A percentile compares a stretch with the other conserved stretches of the same genome.
These are phyloP conservation scores for Zopfochytrium polystomum DNA, from an alignment of 371 early-diverging fungal species.

Conservation along the genomic window DNA sequence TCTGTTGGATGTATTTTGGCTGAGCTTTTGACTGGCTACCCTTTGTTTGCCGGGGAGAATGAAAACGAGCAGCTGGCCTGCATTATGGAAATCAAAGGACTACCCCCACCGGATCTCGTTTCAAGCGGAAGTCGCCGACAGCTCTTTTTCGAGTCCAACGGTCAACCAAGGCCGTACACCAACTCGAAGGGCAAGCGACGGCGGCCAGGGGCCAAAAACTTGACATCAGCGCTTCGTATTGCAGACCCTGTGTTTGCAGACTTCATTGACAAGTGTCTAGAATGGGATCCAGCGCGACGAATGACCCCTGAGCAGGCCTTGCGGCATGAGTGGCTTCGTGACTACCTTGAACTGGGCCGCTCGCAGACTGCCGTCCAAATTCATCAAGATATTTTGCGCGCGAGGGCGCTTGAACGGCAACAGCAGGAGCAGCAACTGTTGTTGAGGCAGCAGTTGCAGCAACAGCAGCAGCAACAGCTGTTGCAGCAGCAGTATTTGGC, in stretches of 20 bases:
- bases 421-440: no score
- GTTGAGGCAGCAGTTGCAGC: no score
- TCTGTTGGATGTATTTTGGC: slow-evolving; percentile 97
- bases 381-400: no score
- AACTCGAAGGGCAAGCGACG: slow-evolving; percentile 88
- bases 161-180: slow-evolving; percentile 66
- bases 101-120: slow-evolving; percentile 76
- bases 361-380: neutral
- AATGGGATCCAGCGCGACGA: slow-evolving; percentile 88
- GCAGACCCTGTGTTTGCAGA: slow-evolving; percentile 77
- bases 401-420: no score
- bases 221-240: slow-evolving; percentile 68
- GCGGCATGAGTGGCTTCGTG: slow-evolving; percentile 39
- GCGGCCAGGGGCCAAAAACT: slow-evolving; percentile 71
- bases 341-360: neutral
- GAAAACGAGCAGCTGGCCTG: slow-evolving; percentile 92
- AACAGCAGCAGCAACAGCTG: no score
- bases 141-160: slow-evolving; percentile 74
- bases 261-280: slow-evolving; percentile 78
- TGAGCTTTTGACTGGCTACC: slow-evolving; percentile 83
- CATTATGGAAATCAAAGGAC: slow-evolving; percentile 89
- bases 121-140: slow-evolving; percentile 73
- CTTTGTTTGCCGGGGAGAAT: slow-evolving; percentile 95
- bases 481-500: no score
- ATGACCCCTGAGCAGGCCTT: slow-evolving; percentile 83